Evolutionary conservation across 2,329 filamentous ascomycete species (phyloP).

Genomic region (Stachybotrys chartarum): DNA sequence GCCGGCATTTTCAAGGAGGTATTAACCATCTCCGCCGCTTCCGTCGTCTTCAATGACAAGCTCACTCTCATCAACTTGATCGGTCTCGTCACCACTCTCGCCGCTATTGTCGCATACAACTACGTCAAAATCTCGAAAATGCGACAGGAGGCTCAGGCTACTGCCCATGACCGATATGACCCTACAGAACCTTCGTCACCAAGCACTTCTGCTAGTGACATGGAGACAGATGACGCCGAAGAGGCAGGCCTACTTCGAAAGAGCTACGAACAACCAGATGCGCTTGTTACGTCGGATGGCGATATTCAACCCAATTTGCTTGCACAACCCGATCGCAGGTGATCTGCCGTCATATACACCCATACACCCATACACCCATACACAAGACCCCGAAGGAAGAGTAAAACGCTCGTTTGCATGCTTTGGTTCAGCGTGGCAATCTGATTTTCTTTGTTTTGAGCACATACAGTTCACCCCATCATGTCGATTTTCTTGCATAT

Average conservation of each 20-base stretch:
- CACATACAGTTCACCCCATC: neutral
- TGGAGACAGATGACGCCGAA: slow-evolving; percentile 33
- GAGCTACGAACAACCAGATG: slow-evolving; percentile 26
- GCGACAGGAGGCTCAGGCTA: slow-evolving; percentile 62
- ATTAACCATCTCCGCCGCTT: slow-evolving; percentile 85
- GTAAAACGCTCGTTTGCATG: neutral
- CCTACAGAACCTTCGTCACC: slow-evolving; percentile 23
- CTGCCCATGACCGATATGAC: slow-evolving; percentile 36
- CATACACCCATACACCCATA: neutral
- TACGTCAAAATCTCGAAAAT: slow-evolving; percentile 91
- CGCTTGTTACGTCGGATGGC: slow-evolving; percentile 31
- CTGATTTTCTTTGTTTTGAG: neutral
- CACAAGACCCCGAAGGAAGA: neutral
- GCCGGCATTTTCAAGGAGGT: slow-evolving; percentile 99
- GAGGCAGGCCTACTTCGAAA: slow-evolving; percentile 38
- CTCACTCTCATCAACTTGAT: slow-evolving; percentile 83
- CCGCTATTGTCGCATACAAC: slow-evolving; percentile 84
- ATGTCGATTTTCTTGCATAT: neutral
- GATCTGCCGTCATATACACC: neutral
- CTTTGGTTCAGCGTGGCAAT: neutral
- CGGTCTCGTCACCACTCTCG: slow-evolving; percentile 81
- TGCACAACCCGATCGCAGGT: slow-evolving; percentile 3
- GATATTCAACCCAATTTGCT: slow-evolving; percentile 30
- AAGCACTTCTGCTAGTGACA: slow-evolving; percentile 29
- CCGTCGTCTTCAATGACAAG: slow-evolving; percentile 79